Conservation (phyloP, 75 land plant genomes). For the Chamaecyparis obtusa region DNA sequence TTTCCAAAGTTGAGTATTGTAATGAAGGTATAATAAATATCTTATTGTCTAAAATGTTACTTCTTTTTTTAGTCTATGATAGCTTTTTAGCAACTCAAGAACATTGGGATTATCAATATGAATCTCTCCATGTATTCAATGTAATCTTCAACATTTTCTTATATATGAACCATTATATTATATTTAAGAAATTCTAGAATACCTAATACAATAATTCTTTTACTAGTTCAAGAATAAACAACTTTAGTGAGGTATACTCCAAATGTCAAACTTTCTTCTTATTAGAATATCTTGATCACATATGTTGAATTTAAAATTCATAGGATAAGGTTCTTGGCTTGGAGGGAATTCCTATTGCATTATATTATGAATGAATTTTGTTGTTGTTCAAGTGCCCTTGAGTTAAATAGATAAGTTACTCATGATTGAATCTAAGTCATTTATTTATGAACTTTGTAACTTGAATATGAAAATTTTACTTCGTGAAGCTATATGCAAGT, state of each 20-base stretch:
- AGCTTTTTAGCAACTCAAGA: conserved; percentile 29
- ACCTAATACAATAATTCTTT: conserved; percentile 32
- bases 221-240: conserved; percentile 8
- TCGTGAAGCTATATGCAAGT: too few species aligned
- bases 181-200: conserved; percentile 41
- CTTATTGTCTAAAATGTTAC: conserved; percentile 29
- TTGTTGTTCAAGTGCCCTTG: not conserved
- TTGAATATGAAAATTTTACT: too few species aligned
- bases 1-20: conserved; percentile 44
- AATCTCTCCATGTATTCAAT: conserved; percentile 38
- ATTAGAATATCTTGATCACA: not conserved
- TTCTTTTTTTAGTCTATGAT: conserved; percentile 35
- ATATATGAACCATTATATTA: conserved; percentile 50
- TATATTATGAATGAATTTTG: not conserved
- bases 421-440: not conserved
- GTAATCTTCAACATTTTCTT: conserved; percentile 55
- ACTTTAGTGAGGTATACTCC: not conserved
- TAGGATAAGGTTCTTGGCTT: too few species aligned
- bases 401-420: not conserved
- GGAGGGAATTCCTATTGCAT: not conserved
- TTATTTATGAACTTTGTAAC: not conserved
- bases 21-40: conserved; percentile 30
- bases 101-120: conserved; percentile 37
- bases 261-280: not conserved
- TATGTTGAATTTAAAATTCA: conserved; percentile 1